Evolutionary conservation across 75 land plant genomes (phyloP).

Genomic region (Picea sitchensis): DNA sequence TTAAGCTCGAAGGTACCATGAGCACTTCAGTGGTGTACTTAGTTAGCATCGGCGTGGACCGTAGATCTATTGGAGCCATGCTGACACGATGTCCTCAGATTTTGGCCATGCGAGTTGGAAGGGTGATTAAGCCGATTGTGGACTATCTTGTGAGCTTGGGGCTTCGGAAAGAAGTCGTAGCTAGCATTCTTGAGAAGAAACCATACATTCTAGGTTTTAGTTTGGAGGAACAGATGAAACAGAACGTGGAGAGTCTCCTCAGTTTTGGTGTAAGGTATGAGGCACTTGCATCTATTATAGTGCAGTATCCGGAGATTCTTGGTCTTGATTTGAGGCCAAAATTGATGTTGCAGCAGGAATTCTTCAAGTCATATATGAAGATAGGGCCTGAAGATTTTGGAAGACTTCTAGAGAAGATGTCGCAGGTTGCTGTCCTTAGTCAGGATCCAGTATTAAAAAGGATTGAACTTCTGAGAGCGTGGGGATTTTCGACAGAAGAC

Average conservation of each 20-base stretch:
- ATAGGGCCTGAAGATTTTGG: conserved; percentile 44
- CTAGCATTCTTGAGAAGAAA: conserved; percentile 78
- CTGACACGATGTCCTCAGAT: conserved; percentile 78
- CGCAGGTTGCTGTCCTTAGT: conserved; percentile 45
- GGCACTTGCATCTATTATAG: conserved; percentile 44
- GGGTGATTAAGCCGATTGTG: conserved; percentile 84
- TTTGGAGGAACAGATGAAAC: conserved; percentile 53
- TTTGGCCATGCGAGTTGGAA: conserved; percentile 78
- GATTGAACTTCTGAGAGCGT: conserved; percentile 49
- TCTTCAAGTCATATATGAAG: conserved; percentile 41
- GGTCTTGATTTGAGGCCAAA: conserved; percentile 59
- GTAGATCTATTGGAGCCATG: conserved; percentile 58
- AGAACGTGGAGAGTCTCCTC: conserved; percentile 49
- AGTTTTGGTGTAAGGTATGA: conserved; percentile 54
- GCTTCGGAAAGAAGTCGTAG: conserved; percentile 58
- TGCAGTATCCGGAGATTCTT: conserved; percentile 78
- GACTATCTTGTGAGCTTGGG: conserved; percentile 72
- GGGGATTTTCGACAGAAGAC: no score
- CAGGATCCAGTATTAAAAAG: conserved; percentile 38
- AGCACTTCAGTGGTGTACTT: conserved; percentile 84
- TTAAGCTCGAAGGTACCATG: conserved; percentile 88
- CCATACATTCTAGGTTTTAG: conserved; percentile 74
- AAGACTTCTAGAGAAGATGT: conserved; percentile 63
- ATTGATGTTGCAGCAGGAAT: conserved; percentile 37
- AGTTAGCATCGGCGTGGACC: conserved; percentile 78